Conservation (phyloP, 352 stramenopile genomes). For the Pythium vanterpoolii region DNA sequence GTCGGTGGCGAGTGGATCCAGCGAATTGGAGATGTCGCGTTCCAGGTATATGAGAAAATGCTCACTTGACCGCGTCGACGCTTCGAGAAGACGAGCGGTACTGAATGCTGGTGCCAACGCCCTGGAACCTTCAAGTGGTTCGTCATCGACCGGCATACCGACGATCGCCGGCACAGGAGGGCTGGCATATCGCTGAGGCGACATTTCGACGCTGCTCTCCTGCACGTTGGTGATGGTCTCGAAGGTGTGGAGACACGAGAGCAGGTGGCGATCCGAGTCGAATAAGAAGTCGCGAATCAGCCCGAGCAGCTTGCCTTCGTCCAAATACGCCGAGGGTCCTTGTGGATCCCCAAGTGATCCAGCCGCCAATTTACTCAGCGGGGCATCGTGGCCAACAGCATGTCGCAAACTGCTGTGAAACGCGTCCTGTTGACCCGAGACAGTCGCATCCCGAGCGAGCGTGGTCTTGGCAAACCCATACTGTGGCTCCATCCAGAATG, state of each 20-base stretch:
- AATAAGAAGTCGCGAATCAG: constrained; percentile 75
- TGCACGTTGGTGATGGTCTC: constrained; percentile 63
- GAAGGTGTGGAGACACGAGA: constrained; percentile 83
- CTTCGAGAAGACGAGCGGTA: constrained; percentile 66
- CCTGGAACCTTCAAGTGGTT: constrained; percentile 15
- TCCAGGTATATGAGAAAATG: constrained; percentile 88
- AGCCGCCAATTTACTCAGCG: constrained; percentile 38
- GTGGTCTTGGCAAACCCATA: constrained; percentile 65
- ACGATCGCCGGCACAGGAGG: constrained; percentile 40
- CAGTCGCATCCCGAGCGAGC: constrained; percentile 26
- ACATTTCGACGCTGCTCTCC: constrained; percentile 35
- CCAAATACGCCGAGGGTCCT: constrained; percentile 43
- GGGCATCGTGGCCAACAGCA: constrained; percentile 62
- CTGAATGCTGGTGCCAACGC: constrained; percentile 79
- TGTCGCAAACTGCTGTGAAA: constrained; percentile 71
- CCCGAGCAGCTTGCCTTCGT: constrained; percentile 67
- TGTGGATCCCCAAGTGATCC: background rate
- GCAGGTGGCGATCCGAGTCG: constrained; percentile 71
- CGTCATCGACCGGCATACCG: constrained; percentile 18
- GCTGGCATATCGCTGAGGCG: background rate
- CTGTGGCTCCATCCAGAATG: constrained; percentile 88
- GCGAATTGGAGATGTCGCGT: constrained; percentile 3
- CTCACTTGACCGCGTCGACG: constrained; percentile 61
- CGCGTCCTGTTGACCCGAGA: constrained; percentile 41
- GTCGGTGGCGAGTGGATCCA: background rate